phyloP scores from a whole-genome alignment of 2,329 filamentous ascomycete species.

The Monilinia polystroma region DNA sequence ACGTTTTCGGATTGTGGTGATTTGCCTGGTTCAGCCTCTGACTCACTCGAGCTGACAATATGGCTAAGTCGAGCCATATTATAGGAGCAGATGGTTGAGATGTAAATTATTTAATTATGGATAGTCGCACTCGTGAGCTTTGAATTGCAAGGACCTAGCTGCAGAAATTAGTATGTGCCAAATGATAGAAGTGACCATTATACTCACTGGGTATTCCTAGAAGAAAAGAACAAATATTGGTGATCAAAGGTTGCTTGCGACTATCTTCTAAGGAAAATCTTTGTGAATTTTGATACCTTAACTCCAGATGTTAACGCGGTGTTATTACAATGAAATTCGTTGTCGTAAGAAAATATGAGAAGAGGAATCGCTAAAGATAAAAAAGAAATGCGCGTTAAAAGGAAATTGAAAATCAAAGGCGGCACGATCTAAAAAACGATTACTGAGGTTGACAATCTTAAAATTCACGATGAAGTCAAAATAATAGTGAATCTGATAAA shows the following conservation, averaged over 20 bases:
- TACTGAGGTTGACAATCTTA: not conserved
- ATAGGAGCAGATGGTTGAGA: not conserved
- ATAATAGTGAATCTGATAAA: conserved; percentile 9
- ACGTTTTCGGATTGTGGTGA: not conserved
- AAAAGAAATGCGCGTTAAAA: conserved; percentile 3
- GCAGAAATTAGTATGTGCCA: not conserved
- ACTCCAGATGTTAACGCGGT: conserved; percentile 1
- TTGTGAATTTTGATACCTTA: not conserved
- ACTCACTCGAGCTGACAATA: conserved; percentile 29
- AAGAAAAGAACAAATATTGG: not conserved
- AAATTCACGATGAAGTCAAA: conserved; percentile 3
- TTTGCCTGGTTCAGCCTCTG: conserved; percentile 22
- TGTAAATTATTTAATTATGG: not conserved
- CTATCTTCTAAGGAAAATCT: not conserved
- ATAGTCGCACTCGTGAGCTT: not conserved
- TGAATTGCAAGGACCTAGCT: not conserved
- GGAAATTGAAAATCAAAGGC: not conserved
- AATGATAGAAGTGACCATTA: not conserved
- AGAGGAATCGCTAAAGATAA: not conserved
- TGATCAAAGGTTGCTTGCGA: not conserved
- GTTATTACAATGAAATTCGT: not conserved
- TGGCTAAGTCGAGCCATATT: not conserved
- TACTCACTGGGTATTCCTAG: not conserved
- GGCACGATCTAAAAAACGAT: conserved; percentile 3
- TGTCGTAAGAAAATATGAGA: not conserved